phyloP scores from a whole-genome alignment of 352 stramenopile genomes.

The Phytophthora cactorum region DNA sequence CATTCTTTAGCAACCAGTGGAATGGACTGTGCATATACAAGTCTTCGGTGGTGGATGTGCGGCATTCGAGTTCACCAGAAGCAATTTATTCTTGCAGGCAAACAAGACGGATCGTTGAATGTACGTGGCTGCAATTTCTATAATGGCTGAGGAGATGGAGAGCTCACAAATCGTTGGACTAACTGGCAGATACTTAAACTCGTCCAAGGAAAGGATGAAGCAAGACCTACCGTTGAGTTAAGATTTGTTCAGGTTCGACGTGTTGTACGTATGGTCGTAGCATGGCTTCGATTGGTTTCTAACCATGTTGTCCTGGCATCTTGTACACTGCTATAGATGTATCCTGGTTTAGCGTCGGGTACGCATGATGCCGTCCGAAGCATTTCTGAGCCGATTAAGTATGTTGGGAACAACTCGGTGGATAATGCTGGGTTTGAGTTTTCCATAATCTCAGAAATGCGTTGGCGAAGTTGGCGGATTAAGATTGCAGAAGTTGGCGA shows the following conservation, averaged over 20 bases:
- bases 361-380: constrained; percentile 38
- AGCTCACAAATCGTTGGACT: neutral
- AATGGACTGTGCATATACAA: constrained; percentile 22
- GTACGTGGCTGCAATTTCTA: constrained; percentile 20
- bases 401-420: neutral
- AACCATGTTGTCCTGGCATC: neutral
- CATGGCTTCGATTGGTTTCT: neutral
- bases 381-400: constrained; percentile 31
- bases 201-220: constrained; percentile 4
- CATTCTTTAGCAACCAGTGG: constrained; percentile 9
- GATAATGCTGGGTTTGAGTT: constrained; percentile 31
- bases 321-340: constrained; percentile 30
- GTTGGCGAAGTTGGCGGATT: constrained; percentile 37
- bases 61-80: constrained; percentile 14
- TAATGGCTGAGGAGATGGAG: neutral
- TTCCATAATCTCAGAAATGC: constrained; percentile 38
- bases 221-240: constrained; percentile 3
- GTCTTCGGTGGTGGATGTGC: constrained; percentile 39
- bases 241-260: constrained; percentile 25
- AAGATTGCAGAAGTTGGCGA: constrained; percentile 3
- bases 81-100: constrained; percentile 43
- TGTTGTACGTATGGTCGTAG: neutral
- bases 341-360: constrained; percentile 35
- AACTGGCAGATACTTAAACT: constrained; percentile 30
- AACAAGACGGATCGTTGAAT: constrained; percentile 43